Base-by-base conservation (phyloP, 768 basidiomycete species). In the Coprinopsis sp. region DNA sequence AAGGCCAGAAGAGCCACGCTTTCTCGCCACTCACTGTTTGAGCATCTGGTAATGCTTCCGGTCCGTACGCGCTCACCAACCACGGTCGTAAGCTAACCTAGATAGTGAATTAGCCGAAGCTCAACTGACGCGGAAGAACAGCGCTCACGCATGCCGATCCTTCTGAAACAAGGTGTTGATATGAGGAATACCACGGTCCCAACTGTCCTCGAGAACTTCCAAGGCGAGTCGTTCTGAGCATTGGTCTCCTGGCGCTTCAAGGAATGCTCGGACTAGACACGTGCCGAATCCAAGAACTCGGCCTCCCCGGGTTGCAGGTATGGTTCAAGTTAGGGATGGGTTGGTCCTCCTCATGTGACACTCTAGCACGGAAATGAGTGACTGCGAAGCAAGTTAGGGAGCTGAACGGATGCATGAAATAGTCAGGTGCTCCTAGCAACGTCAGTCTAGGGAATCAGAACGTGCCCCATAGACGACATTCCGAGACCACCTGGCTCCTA, bases 201-300 rank as follows among this genome's bases (percentile, higher is more conserved):
- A 98, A 58, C 87, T 91, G 60, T 99, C 94, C n/a, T 98, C 96
- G 22, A 98, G 76, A 74, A 98, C 96, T 64, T 99, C 96, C 16
- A 99, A 73, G 2, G 96, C 98, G 45, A 99, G 75, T 13, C 96
- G 85, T 98, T 97, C 63, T 96, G 92, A 1, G 96, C 95, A 53
- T 93, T 96, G n/a, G 96, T 96, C 62, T 99, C 96, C 65, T 98
- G 98, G 56, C 96, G 74, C 76, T 98, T 99, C 92, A 97, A 90
- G 0, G 95, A 94, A 64, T 99, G 98, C 65, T 99, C 96, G 0
- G 87, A 91, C 96, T 96, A 99, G 31, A 99, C 96, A 57, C 96
- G 91, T 31, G 94, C 94, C 2, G 94, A 97, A 61, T 99, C 96
- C 50, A 96, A 64, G 73, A 99, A 97, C 63, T 97, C 94, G 1